phyloP scores from a whole-genome alignment of 2,329 filamentous ascomycete species.

The Didymella segeticola region DNA sequence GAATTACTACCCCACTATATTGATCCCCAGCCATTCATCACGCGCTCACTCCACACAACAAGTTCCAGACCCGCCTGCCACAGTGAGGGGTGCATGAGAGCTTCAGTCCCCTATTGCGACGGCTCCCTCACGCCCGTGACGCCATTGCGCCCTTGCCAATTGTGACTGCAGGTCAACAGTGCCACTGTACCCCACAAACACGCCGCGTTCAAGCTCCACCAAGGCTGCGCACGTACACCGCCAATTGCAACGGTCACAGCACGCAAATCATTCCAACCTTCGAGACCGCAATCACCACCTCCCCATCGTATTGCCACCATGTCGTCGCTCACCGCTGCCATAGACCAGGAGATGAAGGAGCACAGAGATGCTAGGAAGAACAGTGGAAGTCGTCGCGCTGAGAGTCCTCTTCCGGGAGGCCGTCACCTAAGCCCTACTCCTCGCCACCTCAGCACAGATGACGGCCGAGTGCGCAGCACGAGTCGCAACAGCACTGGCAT shows the following conservation, averaged over 20 bases:
- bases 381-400: conserved; percentile 30
- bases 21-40: conserved; percentile 24
- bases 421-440: conserved; percentile 65
- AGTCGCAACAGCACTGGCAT: conserved; percentile 42
- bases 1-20: conserved; percentile 34
- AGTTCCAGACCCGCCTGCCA: conserved; percentile 16
- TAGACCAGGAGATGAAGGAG: conserved; percentile 79
- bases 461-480: conserved; percentile 40
- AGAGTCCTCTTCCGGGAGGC: conserved; percentile 41
- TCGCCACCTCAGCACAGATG: conserved; percentile 60
- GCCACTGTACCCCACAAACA: conserved; percentile 30
- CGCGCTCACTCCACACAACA: conserved; percentile 25
- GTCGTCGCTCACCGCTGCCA: conserved; percentile 74
- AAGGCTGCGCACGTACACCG: conserved; percentile 11
- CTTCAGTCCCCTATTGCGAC: conserved; percentile 16
- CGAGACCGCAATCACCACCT: not conserved
- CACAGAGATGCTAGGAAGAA: conserved; percentile 59
- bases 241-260: conserved; percentile 2
- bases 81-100: conserved; percentile 14
- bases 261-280: conserved; percentile 3
- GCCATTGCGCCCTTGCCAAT: conserved; percentile 25
- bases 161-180: conserved; percentile 8
- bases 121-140: conserved; percentile 24
- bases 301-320: conserved; percentile 51
- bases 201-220: conserved; percentile 18